Evolutionary conservation across 805 yeast genomes (phyloP).

Genomic region (Kurtzmaniella fragi): DNA sequence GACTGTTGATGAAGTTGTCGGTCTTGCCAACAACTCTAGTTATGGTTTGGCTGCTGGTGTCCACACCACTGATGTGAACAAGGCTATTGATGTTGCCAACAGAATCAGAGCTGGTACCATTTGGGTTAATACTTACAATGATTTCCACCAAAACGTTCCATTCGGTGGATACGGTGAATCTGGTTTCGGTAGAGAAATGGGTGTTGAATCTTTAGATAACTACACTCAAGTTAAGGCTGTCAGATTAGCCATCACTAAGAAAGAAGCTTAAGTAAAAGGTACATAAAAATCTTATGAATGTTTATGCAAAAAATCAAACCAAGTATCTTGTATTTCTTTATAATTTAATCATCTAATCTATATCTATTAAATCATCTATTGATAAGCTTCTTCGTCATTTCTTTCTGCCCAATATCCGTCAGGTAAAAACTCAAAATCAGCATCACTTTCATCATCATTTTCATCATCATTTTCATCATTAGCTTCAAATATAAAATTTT

Average conservation of each 20-base stretch:
- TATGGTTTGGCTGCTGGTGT: constrained; percentile 92
- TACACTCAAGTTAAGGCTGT: constrained; percentile 88
- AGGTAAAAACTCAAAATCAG: too few species aligned
- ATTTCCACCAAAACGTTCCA: constrained; percentile 82
- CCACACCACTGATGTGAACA: constrained; percentile 70
- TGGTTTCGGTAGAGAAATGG: constrained; percentile 94
- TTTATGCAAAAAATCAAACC: background rate
- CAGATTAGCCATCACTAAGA: constrained; percentile 39
- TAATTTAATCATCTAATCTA: background rate
- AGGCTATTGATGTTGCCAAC: constrained; percentile 70
- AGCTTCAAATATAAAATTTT: background rate
- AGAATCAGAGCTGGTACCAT: constrained; percentile 82
- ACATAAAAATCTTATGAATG: background rate
- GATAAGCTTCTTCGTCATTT: constrained; percentile 12
- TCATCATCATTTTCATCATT: background rate
- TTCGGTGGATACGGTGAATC: constrained; percentile 91
- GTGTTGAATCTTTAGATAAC: constrained; percentile 77
- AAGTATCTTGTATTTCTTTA: background rate
- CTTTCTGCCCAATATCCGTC: constrained; percentile 7
- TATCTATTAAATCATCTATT: background rate
- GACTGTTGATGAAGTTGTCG: constrained; percentile 76
- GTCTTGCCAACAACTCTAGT: constrained; percentile 70
- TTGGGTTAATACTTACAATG: constrained; percentile 89
- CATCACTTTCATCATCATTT: background rate
- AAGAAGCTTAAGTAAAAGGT: constrained; percentile 2